Percentiles rank a stretch among this genome's conserved stretches.
Evolutionary conservation across 306 rosid genomes (phyloP).

Genomic region (Morella rubra): DNA sequence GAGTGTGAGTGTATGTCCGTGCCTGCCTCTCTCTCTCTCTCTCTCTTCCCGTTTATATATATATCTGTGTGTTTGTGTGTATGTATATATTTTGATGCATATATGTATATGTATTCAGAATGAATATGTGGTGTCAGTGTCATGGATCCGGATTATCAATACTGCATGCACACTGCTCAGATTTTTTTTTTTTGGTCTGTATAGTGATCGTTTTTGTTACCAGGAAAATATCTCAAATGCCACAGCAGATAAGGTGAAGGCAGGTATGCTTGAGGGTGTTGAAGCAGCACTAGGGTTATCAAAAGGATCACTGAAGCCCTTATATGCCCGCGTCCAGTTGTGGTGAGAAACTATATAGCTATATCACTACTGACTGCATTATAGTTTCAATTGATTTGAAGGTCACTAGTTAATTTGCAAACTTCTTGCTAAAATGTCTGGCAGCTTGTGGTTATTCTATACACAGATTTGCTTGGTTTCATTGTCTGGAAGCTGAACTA

Average conservation of each 20-base stretch:
- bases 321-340: conserved; percentile 66
- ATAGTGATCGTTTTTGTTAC: conserved; percentile 14
- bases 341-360: conserved; percentile 49
- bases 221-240: conserved; percentile 86
- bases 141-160: too few species aligned
- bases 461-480: background rate
- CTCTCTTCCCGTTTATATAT: too few species aligned
- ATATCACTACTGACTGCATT: conserved; percentile 18
- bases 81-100: too few species aligned
- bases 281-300: conserved; percentile 78
- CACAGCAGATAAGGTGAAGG: conserved; percentile 65
- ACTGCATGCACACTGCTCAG: background rate
- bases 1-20: background rate
- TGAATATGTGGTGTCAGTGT: too few species aligned
- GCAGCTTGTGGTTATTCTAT: background rate
- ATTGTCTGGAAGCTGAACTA: background rate
- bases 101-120: too few species aligned
- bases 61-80: too few species aligned
- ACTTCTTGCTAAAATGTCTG: background rate
- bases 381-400: background rate
- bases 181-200: background rate
- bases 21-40: background rate
- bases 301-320: conserved; percentile 68
- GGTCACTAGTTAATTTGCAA: background rate
- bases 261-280: conserved; percentile 78